Evolutionary conservation across 108 stramenopile genomes (phyloP), one percentile per base, ranked within the genome.

Genomic region (Conticribra guillardii): DNA sequence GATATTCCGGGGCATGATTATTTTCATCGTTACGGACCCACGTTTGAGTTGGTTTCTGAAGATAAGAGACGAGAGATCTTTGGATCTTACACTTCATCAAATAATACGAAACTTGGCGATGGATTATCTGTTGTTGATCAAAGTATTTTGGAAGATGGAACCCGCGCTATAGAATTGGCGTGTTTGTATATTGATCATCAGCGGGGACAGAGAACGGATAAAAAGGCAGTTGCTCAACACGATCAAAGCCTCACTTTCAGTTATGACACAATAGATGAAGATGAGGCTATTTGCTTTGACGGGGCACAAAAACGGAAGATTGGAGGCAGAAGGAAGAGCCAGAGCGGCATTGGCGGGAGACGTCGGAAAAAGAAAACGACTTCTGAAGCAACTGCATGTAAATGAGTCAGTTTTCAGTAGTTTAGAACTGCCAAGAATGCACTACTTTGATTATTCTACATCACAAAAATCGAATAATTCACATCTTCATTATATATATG

Each of bases 21-120:
- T 48, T 84, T 84, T 55, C 71, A 57, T 30, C 74, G 79, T 14
- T 84, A 84, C 45, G 83, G 83, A 32, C 83, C 83, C 27, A 46
- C 34, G 4, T 81, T 81, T 75, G 71, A 73, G 23, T 33, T 79
- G 22, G 71, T 79, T 11, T 61, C 65, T 21, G 64, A 67, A 7
- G 58, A 47, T 26, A 73, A 62, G 74, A 69, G 63, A 55, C 46
- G 32, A 27, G 52, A 31, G 21, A 67, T 75, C 33, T 55, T 57
- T 48, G 53, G 26, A 28, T 54, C 41, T 49, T 67, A 67, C 52
- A 54, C 64, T 19, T 52, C 55, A 1, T 33, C 58, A 28, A 74
- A 41, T 11, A 27, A 49, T 19, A n/a, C 24, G 31, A 26, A 45
- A 32, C 26, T 47, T 15, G 49, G 50, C 41, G 34, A 45, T 16